Percentiles rank a stretch among this genome's conserved stretches.
Evolutionary conservation across 2,329 filamentous ascomycete species (phyloP).

Genomic region (Sclerotinia sclerotiorum): DNA sequence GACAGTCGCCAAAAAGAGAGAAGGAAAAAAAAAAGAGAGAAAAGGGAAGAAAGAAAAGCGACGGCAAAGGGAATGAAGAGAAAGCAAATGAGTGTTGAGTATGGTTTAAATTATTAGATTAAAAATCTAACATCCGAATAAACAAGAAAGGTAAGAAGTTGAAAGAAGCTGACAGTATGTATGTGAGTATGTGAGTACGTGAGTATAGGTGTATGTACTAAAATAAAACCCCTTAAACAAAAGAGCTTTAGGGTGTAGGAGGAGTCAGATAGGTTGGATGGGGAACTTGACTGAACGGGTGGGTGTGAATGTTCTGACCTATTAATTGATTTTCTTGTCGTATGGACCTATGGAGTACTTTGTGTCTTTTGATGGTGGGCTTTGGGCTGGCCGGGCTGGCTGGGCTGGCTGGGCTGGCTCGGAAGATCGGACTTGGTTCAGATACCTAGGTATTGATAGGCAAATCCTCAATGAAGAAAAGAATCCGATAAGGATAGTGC

Average conservation of each 20-base stretch:
- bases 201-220: not conserved
- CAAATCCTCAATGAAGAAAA: too few species aligned
- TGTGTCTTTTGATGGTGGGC: not conserved
- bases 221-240: slow-evolving; percentile 6
- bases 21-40: not conserved
- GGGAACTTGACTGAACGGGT: too few species aligned
- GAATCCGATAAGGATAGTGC: too few species aligned
- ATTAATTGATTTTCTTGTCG: not conserved
- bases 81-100: not conserved
- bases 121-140: too few species aligned
- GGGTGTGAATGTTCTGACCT: not conserved
- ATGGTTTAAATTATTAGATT: too few species aligned
- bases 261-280: too few species aligned
- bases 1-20: not conserved
- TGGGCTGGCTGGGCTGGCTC: not conserved
- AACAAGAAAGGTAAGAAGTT: too few species aligned
- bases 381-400: too few species aligned
- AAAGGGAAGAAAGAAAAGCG: not conserved
- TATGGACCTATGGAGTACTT: not conserved
- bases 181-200: not conserved
- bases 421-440: not conserved
- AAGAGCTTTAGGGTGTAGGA: not conserved
- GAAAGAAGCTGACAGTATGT: not conserved
- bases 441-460: too few species aligned
- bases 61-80: not conserved